A percentile compares a stretch with the other conserved stretches of the same genome.
Conservation (phyloP, 768 basidiomycete species). For the Ramaria sp. region DNA sequence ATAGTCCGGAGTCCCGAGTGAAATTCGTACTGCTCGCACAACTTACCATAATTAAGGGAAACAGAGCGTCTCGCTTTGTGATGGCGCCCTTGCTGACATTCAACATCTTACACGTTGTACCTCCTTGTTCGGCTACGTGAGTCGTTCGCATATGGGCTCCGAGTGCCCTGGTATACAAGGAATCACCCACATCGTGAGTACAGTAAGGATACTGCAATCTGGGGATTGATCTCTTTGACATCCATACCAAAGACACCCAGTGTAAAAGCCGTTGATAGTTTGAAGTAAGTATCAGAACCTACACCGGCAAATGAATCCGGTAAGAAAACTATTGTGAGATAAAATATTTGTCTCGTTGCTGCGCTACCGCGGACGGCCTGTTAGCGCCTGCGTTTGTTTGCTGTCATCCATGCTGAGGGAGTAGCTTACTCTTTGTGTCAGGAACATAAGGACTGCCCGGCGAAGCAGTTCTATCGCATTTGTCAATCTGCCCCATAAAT, state of each 20-base stretch:
- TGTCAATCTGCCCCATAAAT: slow-evolving; percentile 3
- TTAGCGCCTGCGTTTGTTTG: slow-evolving; percentile 38
- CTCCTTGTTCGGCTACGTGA: neutral
- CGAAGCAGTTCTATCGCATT: slow-evolving; percentile 9
- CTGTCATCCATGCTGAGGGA: slow-evolving; percentile 43
- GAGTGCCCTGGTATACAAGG: slow-evolving; percentile 4
- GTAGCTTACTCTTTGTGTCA: neutral
- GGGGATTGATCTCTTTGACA: neutral
- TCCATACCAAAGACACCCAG: slow-evolving; percentile 11
- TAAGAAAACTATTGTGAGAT: slow-evolving; percentile 53
- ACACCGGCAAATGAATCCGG: slow-evolving; percentile 37
- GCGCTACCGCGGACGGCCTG: slow-evolving; percentile 33
- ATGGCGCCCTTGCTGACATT: too few relatives aligned
- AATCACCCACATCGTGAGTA: slow-evolving; percentile 8
- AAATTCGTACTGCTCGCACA: too few relatives aligned
- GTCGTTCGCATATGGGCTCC: neutral
- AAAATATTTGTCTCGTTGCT: slow-evolving; percentile 30
- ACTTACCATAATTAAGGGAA: too few relatives aligned
- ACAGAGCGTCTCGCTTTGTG: too few relatives aligned
- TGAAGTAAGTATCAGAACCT: neutral
- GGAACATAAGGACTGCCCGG: neutral
- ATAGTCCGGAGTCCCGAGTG: too few relatives aligned
- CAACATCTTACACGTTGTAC: too few relatives aligned
- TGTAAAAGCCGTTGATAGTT: too few relatives aligned
- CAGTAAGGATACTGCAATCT: slow-evolving; percentile 1